Conservation (phyloP, 2,329 filamentous ascomycete species). For the Bipolaris cookei region DNA sequence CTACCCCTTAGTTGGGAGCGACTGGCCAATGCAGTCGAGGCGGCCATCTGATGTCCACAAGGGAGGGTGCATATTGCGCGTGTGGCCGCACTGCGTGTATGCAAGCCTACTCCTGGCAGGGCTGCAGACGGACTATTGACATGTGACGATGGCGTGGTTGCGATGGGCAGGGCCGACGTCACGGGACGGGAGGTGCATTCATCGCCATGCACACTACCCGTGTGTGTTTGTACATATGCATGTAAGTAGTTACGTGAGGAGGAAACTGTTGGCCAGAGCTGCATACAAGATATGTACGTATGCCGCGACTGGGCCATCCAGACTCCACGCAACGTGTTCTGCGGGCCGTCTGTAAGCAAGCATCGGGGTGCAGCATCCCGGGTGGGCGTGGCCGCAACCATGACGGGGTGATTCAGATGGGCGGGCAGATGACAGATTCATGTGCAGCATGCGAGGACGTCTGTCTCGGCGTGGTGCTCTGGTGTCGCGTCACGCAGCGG, state of each 20-base stretch:
- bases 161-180: too few species aligned
- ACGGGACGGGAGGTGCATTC: too few species aligned
- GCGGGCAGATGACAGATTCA: slow-evolving; percentile 16
- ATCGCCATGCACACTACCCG: too few species aligned
- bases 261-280: slow-evolving; percentile 18
- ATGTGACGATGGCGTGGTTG: background rate
- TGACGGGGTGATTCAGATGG: slow-evolving; percentile 16
- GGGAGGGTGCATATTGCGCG: background rate
- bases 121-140: background rate
- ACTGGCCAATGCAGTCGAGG: background rate
- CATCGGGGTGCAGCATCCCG: background rate
- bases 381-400: background rate
- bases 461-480: slow-evolving; percentile 14
- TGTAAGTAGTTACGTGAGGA: background rate
- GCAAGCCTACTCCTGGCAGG: background rate
- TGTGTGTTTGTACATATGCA: too few species aligned
- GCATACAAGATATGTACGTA: slow-evolving; percentile 1
- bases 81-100: background rate
- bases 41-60: background rate
- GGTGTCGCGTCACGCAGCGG: slow-evolving; percentile 19
- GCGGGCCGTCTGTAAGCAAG: slow-evolving; percentile 34
- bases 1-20: background rate
- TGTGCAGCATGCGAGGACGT: slow-evolving; percentile 1
- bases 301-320: background rate
- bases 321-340: background rate